phyloP scores from a whole-genome alignment of 495 filamentous ascomycete genomes.

The Cercophora sp. region DNA sequence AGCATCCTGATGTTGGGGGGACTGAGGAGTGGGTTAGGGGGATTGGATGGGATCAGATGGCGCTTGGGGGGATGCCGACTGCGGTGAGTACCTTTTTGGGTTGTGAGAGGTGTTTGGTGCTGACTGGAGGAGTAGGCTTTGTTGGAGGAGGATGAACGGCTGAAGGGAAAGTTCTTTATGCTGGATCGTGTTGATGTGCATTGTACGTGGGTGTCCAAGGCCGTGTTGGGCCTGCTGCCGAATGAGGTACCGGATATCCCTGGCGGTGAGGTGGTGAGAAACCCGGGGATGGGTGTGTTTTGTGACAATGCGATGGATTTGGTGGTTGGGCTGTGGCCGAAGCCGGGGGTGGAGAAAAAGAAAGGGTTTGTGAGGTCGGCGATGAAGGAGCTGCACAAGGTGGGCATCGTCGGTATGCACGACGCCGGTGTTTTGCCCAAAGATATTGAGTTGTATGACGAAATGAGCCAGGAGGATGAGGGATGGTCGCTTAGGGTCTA shows the following conservation, averaged over 20 bases:
- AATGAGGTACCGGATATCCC: constrained; percentile 48
- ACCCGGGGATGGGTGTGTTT: constrained; percentile 60
- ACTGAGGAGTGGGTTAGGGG: constrained; percentile 55
- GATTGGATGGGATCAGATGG: constrained; percentile 65
- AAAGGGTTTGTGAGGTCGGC: constrained; percentile 48
- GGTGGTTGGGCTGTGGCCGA: constrained; percentile 50
- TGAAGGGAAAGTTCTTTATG: constrained; percentile 58
- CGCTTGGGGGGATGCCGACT: too few relatives aligned
- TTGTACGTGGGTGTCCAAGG: constrained; percentile 59
- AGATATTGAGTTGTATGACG: constrained; percentile 48
- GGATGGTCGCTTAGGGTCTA: constrained; percentile 56
- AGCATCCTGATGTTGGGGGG: constrained; percentile 38
- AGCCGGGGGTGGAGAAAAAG: constrained; percentile 45
- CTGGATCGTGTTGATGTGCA: constrained; percentile 64
- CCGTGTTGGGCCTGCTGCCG: constrained; percentile 53
- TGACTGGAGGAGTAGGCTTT: too few relatives aligned
- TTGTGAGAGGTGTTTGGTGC: too few relatives aligned
- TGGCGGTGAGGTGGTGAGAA: constrained; percentile 54
- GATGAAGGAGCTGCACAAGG: constrained; percentile 53
- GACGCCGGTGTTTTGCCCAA: constrained; percentile 55
- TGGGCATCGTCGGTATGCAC: constrained; percentile 59
- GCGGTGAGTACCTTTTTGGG: too few relatives aligned
- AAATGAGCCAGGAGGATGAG: constrained; percentile 40
- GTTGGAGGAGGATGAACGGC: constrained; percentile 49
- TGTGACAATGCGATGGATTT: constrained; percentile 68